A percentile compares a stretch with the other conserved stretches of the same genome.
Conservation (phyloP, 2,329 filamentous ascomycete genomes). For the Trichophyton benhamiae region DNA sequence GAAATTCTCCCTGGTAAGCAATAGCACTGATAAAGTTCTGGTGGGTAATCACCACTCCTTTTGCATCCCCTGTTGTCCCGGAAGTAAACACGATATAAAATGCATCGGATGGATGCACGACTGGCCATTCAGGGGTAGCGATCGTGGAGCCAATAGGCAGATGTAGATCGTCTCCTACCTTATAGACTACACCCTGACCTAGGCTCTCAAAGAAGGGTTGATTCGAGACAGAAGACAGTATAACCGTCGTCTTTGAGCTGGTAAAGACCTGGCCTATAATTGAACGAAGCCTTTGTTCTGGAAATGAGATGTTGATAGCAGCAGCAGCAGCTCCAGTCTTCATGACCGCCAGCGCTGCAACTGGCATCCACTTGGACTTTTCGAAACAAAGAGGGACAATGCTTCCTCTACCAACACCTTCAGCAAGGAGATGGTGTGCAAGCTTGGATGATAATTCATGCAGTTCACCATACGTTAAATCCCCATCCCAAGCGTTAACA, state of each 20-base stretch:
- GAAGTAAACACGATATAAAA: conserved; percentile 42
- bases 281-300: conserved; percentile 23
- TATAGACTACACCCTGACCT: background rate
- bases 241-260: conserved; percentile 3
- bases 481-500: conserved; percentile 16
- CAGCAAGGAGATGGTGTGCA: conserved; percentile 20
- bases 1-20: background rate
- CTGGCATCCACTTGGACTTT: conserved; percentile 12
- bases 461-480: conserved; percentile 12
- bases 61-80: conserved; percentile 1
- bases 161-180: background rate
- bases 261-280: conserved; percentile 10
- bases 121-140: background rate
- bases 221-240: conserved; percentile 1
- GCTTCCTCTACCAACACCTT: conserved; percentile 20
- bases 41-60: conserved; percentile 6
- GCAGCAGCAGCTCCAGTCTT: conserved; percentile 14
- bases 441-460: conserved; percentile 22
- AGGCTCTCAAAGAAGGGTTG: background rate
- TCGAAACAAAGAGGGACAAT: conserved; percentile 13
- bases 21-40: background rate
- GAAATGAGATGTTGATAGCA: conserved; percentile 13
- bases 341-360: conserved; percentile 11
- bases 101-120: conserved; percentile 11
- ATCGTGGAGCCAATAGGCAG: background rate